Percentiles rank a stretch among this genome's conserved stretches.
phyloP scores from a whole-genome alignment of 345 rosid genomes.

The Orychophragmus violaceus region DNA sequence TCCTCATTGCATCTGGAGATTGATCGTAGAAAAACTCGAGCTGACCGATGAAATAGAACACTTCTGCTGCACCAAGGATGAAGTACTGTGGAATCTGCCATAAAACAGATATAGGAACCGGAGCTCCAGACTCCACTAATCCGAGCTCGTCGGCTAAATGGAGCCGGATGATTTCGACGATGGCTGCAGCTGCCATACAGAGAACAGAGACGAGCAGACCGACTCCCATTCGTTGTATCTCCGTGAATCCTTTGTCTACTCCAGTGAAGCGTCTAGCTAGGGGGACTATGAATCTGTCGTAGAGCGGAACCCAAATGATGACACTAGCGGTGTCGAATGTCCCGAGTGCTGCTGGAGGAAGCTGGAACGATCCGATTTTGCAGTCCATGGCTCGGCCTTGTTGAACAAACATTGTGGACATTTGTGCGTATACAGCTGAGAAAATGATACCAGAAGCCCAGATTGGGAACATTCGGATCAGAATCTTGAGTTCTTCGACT shows the following conservation, averaged over 20 bases:
- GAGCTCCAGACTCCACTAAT: conserved; percentile 39
- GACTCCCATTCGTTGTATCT: conserved; percentile 86
- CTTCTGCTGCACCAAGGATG: conserved; percentile 86
- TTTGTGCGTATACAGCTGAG: conserved; percentile 79
- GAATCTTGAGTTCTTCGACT: conserved; percentile 88
- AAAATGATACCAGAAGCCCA: conserved; percentile 93
- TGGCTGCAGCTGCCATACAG: conserved; percentile 77
- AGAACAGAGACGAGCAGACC: conserved; percentile 74
- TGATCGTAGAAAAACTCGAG: conserved; percentile 92
- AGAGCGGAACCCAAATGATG: conserved; percentile 81
- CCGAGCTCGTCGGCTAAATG: conserved; percentile 70
- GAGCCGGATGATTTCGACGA: conserved; percentile 66
- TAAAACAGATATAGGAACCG: conserved; percentile 67
- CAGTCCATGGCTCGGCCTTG: conserved; percentile 91
- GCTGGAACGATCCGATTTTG: conserved; percentile 66
- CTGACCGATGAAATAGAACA: conserved; percentile 73
- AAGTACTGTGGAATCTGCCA: conserved; percentile 95
- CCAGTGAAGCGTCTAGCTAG: conserved; percentile 78
- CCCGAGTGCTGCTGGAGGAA: conserved; percentile 89
- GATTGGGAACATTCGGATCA: conserved; percentile 87
- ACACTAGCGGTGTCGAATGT: conserved; percentile 73
- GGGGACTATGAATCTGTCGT: conserved; percentile 68
- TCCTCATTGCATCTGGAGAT: conserved; percentile 94
- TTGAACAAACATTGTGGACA: conserved; percentile 89
- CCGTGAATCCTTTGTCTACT: conserved; percentile 81